Conservation (phyloP, 192 early-diverging fungal genomes). For the Phlyctochytrium planicorne region DNA sequence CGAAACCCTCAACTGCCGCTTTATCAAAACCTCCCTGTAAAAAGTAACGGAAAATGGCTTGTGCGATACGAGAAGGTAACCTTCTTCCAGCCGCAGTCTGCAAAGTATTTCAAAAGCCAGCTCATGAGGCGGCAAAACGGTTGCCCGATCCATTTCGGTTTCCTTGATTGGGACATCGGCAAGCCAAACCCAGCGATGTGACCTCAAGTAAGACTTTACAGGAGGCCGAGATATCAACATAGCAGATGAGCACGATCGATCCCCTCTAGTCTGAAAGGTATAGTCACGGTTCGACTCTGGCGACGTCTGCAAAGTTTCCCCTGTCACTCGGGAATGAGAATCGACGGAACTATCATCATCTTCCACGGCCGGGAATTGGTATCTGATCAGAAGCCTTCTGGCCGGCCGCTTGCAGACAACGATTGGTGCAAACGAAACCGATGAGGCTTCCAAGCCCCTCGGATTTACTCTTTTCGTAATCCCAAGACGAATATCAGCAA, state of each 20-base stretch:
- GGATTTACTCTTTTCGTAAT: too few species aligned
- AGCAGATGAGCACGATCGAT: conserved; percentile 6
- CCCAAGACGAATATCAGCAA: too few species aligned
- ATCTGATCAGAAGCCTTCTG: conserved; percentile 33
- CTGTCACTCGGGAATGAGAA: too few species aligned
- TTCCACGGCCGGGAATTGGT: conserved; percentile 13
- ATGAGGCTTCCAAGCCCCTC: too few species aligned
- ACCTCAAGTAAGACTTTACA: conserved; percentile 38
- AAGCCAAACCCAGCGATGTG: conserved; percentile 52
- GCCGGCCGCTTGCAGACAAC: conserved; percentile 43
- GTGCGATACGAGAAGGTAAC: conserved; percentile 42
- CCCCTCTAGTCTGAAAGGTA: not conserved
- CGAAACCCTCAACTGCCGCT: conserved; percentile 3
- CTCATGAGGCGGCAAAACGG: conserved; percentile 31
- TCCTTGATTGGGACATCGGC: conserved; percentile 29
- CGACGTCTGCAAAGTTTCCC: too few species aligned
- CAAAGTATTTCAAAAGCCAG: conserved; percentile 40
- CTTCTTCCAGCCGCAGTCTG: conserved; percentile 40
- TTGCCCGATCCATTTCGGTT: not conserved
- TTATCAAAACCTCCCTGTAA: conserved; percentile 35
- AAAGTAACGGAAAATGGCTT: conserved; percentile 37
- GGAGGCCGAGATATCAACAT: conserved; percentile 22
- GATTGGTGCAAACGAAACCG: conserved; percentile 38
- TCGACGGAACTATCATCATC: not conserved
- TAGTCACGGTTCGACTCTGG: not conserved